Evolutionary conservation across 108 stramenopile genomes (phyloP).

Genomic region (Mayamaea pseudoterrestris): DNA sequence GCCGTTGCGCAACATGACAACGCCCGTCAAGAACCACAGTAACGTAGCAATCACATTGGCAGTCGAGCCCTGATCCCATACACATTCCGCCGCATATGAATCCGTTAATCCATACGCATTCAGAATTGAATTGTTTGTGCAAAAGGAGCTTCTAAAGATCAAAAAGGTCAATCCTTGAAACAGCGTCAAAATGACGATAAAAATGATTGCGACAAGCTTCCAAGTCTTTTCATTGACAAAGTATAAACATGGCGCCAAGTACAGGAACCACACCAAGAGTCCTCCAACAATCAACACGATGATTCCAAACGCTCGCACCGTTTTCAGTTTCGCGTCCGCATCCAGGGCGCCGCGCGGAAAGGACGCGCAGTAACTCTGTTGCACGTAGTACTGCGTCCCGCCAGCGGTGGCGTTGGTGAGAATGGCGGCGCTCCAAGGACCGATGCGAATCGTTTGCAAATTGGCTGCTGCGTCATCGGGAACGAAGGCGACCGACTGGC

Average conservation of each 20-base stretch:
- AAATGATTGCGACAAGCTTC: not conserved
- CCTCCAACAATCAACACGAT: not conserved
- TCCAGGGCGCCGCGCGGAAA: no score
- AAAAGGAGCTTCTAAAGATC: constrained; percentile 8
- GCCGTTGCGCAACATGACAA: constrained; percentile 2
- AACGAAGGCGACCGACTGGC: not conserved
- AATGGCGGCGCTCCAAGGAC: no score
- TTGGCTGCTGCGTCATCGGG: no score
- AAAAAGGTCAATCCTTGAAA: constrained; percentile 22
- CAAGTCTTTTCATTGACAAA: not conserved
- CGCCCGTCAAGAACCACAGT: constrained; percentile 11
- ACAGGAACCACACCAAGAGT: not conserved
- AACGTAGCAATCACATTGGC: constrained; percentile 7
- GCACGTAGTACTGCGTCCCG: no score
- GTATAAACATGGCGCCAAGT: not conserved
- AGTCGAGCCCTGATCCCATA: constrained; percentile 5
- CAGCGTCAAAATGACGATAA: constrained; percentile 11
- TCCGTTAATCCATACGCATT: not conserved
- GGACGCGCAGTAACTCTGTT: no score
- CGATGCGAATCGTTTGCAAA: no score
- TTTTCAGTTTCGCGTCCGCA: constrained; percentile 4
- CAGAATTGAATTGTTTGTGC: constrained; percentile 11
- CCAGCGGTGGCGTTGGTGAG: no score
- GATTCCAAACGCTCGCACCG: constrained; percentile 1
- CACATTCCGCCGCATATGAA: not conserved